Evolutionary conservation across 2,329 filamentous ascomycete genomes (phyloP).

Genomic region (Apiospora malaysiana): DNA sequence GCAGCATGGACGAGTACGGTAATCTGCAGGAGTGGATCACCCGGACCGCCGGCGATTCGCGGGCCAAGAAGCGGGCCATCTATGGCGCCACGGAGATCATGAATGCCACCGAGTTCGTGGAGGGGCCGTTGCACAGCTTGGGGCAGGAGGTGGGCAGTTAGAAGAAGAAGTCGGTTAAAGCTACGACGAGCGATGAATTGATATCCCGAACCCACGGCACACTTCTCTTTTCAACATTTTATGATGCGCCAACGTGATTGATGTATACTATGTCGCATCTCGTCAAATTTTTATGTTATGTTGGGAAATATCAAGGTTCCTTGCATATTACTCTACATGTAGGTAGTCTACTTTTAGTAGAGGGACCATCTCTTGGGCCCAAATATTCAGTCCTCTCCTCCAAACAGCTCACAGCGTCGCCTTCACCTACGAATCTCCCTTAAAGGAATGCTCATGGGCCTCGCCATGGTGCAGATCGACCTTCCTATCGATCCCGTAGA

Average conservation of each 20-base stretch:
- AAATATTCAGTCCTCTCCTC: too few species aligned
- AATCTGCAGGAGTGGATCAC: constrained; percentile 96
- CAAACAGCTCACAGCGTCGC: too few species aligned
- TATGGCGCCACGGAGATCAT: constrained; percentile 92
- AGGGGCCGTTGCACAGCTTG: constrained; percentile 66
- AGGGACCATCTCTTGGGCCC: too few species aligned
- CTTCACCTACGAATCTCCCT: too few species aligned
- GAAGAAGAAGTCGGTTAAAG: neutral
- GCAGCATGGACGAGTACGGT: constrained; percentile 98
- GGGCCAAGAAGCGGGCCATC: constrained; percentile 76
- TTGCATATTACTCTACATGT: too few species aligned
- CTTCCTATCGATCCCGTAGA: too few species aligned
- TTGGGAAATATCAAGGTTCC: too few species aligned
- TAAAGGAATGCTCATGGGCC: too few species aligned
- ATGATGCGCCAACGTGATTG: neutral
- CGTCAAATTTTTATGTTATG: neutral
- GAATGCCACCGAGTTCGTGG: constrained; percentile 71
- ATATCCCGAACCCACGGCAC: neutral
- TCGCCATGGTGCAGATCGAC: too few species aligned
- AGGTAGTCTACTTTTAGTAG: too few species aligned
- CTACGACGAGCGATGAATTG: constrained; percentile 12
- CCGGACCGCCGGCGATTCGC: constrained; percentile 66
- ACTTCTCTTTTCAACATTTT: neutral
- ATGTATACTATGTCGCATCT: neutral
- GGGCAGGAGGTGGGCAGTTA: constrained; percentile 60